Evolutionary conservation across 768 basidiomycete species (phyloP), one percentile per base, ranked within the genome.

Genomic region (Tylopilus felleus): DNA sequence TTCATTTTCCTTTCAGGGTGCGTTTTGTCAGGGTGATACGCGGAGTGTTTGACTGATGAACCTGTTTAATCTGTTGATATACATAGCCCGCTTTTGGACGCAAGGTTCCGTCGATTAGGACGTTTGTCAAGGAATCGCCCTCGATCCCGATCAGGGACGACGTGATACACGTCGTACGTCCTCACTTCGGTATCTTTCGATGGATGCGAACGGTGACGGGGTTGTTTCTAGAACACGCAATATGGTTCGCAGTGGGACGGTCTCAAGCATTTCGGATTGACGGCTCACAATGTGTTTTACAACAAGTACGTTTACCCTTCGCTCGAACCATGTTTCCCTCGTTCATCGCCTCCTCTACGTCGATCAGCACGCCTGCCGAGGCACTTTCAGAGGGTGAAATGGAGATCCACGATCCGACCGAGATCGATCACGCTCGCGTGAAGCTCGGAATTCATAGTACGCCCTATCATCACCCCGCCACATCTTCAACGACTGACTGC

Each of bases 161-260:
- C 59, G 80, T 79, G 49, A 78, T 83, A 41, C 76, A 85, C 62
- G 82, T 84, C 16, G 82, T 83, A 53, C 28, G 59, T 54, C 12
- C 16, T 22, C 40, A 10, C 4, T 9, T 1, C 38, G 8, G 38
- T 5, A n/a, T 14, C n/a, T n/a, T 29, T n/a, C 17, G 10, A 6
- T 23, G 25, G 16, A 25, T 23, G 38, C 19, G 13, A 28, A 25
- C 17, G 27, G 5, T 14, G 33, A 22, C 27, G 12, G 22, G 25
- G 8, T 0, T 19, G 8, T 31, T 14, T 7, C 23, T 39, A 86
- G 85, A 86, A 88, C 58, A 84, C 85, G 0, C 86, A 87, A 70
- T 84, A 84, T 0, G 83, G 85, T 9, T 77, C 83, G 5, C 85
- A 88, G 59, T 86, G 85, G 85, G 85, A 87, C 59, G 84, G 85